phyloP scores from a whole-genome alignment of 2,329 filamentous ascomycete species.

The Coniochaeta sp. region DNA sequence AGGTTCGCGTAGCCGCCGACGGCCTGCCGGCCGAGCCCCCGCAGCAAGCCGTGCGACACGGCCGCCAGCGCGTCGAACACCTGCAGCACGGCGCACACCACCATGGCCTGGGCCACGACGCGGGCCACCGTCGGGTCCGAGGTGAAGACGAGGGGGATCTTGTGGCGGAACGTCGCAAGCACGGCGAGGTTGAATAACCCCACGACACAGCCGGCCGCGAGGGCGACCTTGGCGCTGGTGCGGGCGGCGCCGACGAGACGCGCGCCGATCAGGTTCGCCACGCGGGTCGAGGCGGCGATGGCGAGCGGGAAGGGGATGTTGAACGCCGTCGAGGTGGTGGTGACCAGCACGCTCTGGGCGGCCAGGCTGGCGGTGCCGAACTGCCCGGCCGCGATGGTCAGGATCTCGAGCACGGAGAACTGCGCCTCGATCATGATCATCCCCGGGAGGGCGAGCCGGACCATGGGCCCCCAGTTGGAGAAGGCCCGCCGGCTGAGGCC shows the following conservation, averaged over 20 bases:
- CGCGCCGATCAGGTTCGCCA: conserved; percentile 89
- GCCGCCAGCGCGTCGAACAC: conserved; percentile 77
- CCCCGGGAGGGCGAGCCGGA: conserved; percentile 78
- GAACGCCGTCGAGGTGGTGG: conserved; percentile 72
- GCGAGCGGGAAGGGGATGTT: conserved; percentile 89
- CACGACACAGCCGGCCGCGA: conserved; percentile 60
- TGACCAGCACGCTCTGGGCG: conserved; percentile 79
- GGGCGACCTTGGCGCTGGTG: conserved; percentile 69
- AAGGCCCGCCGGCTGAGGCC: conserved; percentile 66
- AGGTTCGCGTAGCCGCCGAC: conserved; percentile 87
- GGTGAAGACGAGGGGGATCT: conserved; percentile 76
- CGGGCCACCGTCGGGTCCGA: conserved; percentile 61
- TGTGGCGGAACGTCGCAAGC: conserved; percentile 59
- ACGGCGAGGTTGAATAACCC: conserved; percentile 72
- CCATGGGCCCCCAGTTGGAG: conserved; percentile 75
- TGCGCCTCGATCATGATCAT: conserved; percentile 93
- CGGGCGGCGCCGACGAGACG: conserved; percentile 74
- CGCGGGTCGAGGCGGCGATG: conserved; percentile 79
- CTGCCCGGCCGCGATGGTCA: conserved; percentile 75
- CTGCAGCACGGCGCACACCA: conserved; percentile 81
- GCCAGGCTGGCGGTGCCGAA: conserved; percentile 75
- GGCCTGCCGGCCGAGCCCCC: conserved; percentile 81
- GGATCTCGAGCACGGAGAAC: conserved; percentile 85
- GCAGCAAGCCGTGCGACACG: conserved; percentile 75
- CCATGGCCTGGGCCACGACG: conserved; percentile 63